Base-by-base conservation (phyloP, 371 early-diverging fungal species). In the Dipsacomyces acuminosporus region DNA sequence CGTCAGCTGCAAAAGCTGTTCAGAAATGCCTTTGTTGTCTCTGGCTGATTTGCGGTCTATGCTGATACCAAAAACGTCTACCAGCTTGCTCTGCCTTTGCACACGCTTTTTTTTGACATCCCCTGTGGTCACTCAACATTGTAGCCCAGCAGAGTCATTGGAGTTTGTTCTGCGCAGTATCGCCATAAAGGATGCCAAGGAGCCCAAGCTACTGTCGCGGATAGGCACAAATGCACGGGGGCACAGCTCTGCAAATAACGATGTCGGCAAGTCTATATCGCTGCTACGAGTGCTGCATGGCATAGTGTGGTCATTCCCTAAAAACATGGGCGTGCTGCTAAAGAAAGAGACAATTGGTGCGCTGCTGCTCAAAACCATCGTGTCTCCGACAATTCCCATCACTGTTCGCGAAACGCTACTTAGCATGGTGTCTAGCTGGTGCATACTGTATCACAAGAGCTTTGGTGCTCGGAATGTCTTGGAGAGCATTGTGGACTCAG, bases 361-460 rank as follows among this genome's bases (percentile, higher is more conserved):
- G 5, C 26, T 61, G 4, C 24, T 67, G 15, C 50, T 46, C 8
- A 52, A 54, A n/a, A 48, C 61, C 11, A 51, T 67, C 22, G 30
- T 49, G 11, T 53, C 62, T 3, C 50, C 54, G 15, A 41, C 34
- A 8, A 22, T 62, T 17, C 67, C 67, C 11, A 33, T 67, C 13
- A 52, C 58, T 0, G 58, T 67, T 41, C 67, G 67, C 41, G 62
- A 67, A 30, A 67, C 67, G 2, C 46, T 67, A 30, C 41, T 67
- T 30, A 46, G 54, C 45, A 67, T 67, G 67, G 67, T 67, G 33
- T 67, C 67, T 7, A 62, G 58, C 42, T 67, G 67, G 67, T 57
- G 62, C 46, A 43, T 67, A 2, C 24, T 67, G 40, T 67, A 50
- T 22, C 33, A 41, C 5, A 50, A 54, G 38, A 50, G 52, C 48